phyloP scores from a whole-genome alignment of 495 filamentous ascomycete species.

The Emericellopsis terricola region DNA sequence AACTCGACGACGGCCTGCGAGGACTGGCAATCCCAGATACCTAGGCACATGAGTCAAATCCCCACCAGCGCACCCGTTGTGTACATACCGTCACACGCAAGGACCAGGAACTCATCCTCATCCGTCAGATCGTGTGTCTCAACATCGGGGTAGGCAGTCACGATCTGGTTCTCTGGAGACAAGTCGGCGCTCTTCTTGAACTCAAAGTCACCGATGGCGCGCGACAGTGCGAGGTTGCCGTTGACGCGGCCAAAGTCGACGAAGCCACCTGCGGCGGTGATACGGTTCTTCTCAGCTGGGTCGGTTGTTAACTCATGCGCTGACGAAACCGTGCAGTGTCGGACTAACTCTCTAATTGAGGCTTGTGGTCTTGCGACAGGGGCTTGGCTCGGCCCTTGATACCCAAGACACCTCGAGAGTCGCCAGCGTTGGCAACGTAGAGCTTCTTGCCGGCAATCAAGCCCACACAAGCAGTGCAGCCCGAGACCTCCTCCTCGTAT shows the following conservation, averaged over 20 bases:
- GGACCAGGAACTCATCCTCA: conserved; percentile 91
- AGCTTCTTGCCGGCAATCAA: conserved; percentile 82
- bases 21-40: conserved; percentile 98
- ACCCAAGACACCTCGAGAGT: conserved; percentile 84
- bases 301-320: too few species aligned
- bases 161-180: conserved; percentile 90
- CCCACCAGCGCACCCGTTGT: conserved; percentile 2
- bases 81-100: conserved; percentile 84
- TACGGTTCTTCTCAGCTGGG: conserved; percentile 86
- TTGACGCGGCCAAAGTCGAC: conserved; percentile 98
- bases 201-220: conserved; percentile 97
- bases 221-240: conserved; percentile 91
- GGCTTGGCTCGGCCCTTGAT: conserved; percentile 95
- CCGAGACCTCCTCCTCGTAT: conserved; percentile 95
- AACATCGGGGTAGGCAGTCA: conserved; percentile 91
- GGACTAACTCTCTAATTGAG: conserved; percentile 88
- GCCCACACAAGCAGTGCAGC: conserved; percentile 84
- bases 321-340: too few species aligned
- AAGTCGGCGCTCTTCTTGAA: conserved; percentile 99
- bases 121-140: conserved; percentile 73
- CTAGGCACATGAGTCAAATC: conserved; percentile 25
- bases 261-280: conserved; percentile 88
- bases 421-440: conserved; percentile 89
- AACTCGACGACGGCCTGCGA: conserved; percentile 96
- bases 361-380: conserved; percentile 94